These are phyloP conservation scores for Evansstolkia leycettana DNA, from an alignment of 495 filamentous ascomycete species.

Conservation along the genomic window DNA sequence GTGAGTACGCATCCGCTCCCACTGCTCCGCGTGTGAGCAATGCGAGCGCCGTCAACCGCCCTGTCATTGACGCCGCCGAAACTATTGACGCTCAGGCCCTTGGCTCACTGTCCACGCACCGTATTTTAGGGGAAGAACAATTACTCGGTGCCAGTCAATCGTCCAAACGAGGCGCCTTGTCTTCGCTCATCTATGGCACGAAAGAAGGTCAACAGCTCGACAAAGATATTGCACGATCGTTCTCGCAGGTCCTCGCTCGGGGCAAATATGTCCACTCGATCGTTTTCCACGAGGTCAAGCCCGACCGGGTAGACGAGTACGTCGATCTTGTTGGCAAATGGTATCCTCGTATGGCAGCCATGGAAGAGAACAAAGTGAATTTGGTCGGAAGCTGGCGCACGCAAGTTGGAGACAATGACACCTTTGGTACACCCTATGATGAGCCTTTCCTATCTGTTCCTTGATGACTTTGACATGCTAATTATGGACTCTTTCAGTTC, in stretches of 20 bases:
- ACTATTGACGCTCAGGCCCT: constrained; percentile 34
- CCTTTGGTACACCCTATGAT: constrained; percentile 57
- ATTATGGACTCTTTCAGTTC: constrained; percentile 41
- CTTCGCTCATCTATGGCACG: constrained; percentile 86
- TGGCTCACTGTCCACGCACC: constrained; percentile 55
- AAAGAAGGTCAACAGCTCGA: constrained; percentile 88
- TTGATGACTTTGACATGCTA: constrained; percentile 2
- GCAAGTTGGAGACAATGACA: constrained; percentile 95
- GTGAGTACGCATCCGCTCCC: constrained; percentile 37
- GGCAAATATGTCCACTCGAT: constrained; percentile 98
- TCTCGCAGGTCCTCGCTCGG: constrained; percentile 83
- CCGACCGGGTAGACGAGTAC: constrained; percentile 92
- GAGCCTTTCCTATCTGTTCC: not conserved
- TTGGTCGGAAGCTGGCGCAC: constrained; percentile 97
- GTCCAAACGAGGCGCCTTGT: constrained; percentile 37
- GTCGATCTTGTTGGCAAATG: constrained; percentile 79
- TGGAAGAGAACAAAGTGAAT: constrained; percentile 81
- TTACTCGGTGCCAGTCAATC: constrained; percentile 32
- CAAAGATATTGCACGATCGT: constrained; percentile 86
- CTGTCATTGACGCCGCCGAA: constrained; percentile 27
- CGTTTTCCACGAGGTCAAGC: constrained; percentile 92
- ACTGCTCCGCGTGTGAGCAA: constrained; percentile 44
- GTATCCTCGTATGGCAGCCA: constrained; percentile 78
- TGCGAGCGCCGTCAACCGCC: constrained; percentile 29
- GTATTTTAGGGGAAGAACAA: constrained; percentile 34